Conservation (phyloP, 352 stramenopile genomes). For the Poterioochromonas sp. region DNA sequence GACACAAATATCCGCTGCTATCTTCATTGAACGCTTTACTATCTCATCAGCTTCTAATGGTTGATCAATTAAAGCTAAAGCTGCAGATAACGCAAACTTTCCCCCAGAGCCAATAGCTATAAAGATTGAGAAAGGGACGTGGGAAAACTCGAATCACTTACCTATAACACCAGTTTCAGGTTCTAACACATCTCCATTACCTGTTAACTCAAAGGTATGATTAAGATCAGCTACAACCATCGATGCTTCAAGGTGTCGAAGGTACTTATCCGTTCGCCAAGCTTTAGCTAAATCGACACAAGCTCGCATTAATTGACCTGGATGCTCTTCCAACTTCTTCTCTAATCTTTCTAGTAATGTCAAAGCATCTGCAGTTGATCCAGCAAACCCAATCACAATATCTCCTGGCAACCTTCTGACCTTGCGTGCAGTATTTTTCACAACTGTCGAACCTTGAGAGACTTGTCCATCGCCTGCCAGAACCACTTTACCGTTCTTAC, state of each 20-base stretch:
- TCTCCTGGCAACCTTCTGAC: slow-evolving; percentile 80
- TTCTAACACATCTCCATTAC: slow-evolving; percentile 95
- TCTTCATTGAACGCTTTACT: slow-evolving; percentile 49
- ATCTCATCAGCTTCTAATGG: slow-evolving; percentile 80
- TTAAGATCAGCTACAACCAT: slow-evolving; percentile 89
- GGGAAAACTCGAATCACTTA: not conserved
- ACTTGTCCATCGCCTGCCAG: slow-evolving; percentile 95
- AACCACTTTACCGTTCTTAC: slow-evolving; percentile 92
- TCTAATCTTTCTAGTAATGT: slow-evolving; percentile 96
- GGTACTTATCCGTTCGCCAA: slow-evolving; percentile 97
- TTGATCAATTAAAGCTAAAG: slow-evolving; percentile 85
- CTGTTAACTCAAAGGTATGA: slow-evolving; percentile 87
- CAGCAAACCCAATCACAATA: slow-evolving; percentile 91
- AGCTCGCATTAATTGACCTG: slow-evolving; percentile 84
- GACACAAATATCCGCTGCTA: slow-evolving; percentile 93
- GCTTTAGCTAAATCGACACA: slow-evolving; percentile 97
- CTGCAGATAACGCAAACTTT: slow-evolving; percentile 85
- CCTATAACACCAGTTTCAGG: slow-evolving; percentile 85
- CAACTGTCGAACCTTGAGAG: slow-evolving; percentile 81
- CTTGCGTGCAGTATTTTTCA: slow-evolving; percentile 97
- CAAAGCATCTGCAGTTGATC: slow-evolving; percentile 92
- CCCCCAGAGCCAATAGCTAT: slow-evolving; percentile 77
- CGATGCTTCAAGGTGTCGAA: slow-evolving; percentile 65
- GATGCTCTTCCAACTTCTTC: slow-evolving; percentile 94
- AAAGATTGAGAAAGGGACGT: not conserved